These are phyloP conservation scores for Arabis hirsuta DNA, from an alignment of 345 rosid genomes.

Conservation along the genomic window DNA sequence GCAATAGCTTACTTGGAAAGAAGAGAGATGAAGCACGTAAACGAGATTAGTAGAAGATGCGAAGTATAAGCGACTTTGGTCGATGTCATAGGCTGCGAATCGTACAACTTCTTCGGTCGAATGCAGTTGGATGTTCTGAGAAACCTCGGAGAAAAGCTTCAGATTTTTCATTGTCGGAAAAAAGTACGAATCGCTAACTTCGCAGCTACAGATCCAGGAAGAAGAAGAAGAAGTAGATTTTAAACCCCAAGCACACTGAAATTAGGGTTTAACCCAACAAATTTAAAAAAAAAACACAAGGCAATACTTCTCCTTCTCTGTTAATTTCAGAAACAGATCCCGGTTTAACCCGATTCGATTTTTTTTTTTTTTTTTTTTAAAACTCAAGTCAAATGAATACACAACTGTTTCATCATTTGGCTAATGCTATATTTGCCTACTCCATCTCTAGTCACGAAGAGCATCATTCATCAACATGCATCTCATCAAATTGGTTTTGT, in stretches of 20 bases:
- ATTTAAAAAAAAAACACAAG: no score
- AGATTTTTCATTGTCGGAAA: conserved; percentile 64
- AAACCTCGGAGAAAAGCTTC: conserved; percentile 66
- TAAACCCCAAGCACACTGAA: conserved; percentile 19
- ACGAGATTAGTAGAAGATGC: conserved; percentile 69
- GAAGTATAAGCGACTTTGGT: conserved; percentile 80
- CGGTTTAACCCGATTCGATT: not conserved
- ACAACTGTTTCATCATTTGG: not conserved
- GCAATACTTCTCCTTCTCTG: not conserved
- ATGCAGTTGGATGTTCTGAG: conserved; percentile 61
- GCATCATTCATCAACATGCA: conserved; percentile 27
- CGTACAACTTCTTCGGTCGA: conserved; percentile 57
- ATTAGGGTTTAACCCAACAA: conserved; percentile 35
- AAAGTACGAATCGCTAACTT: conserved; percentile 11
- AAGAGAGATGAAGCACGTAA: conserved; percentile 64
- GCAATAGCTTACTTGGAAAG: conserved; percentile 56
- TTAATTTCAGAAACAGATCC: not conserved
- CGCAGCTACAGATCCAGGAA: conserved; percentile 28
- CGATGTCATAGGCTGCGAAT: conserved; percentile 78
- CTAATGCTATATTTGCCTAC: not conserved
- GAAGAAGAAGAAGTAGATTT: not conserved
- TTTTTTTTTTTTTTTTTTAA: no score
- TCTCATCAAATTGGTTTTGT: conserved; percentile 25
- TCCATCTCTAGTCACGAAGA: conserved; percentile 22
- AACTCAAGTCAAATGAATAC: no score